Evolutionary conservation across 2,329 filamentous ascomycete genomes (phyloP).

Genomic region (Spiromastix sp.): DNA sequence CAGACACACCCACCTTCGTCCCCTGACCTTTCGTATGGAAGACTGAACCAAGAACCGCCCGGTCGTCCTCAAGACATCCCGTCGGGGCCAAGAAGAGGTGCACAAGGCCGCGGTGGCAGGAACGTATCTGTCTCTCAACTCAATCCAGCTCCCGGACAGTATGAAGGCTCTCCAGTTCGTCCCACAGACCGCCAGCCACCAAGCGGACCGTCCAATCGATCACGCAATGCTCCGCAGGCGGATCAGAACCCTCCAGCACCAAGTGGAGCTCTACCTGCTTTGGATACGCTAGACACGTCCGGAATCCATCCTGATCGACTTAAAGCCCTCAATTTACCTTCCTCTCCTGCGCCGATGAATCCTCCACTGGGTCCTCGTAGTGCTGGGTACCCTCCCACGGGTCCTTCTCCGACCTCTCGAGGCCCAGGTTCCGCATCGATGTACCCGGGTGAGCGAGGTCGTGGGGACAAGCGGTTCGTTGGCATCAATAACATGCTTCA

Average conservation of each 20-base stretch:
- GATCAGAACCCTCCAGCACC: slow-evolving; percentile 19
- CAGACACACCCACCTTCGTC: slow-evolving; percentile 28
- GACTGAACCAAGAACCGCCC: slow-evolving; percentile 36
- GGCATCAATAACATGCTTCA: slow-evolving; percentile 39
- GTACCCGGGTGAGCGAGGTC: slow-evolving; percentile 27
- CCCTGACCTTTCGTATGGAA: slow-evolving; percentile 36
- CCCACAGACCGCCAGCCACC: slow-evolving; percentile 32
- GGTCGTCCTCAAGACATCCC: slow-evolving; percentile 36
- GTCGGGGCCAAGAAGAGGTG: slow-evolving; percentile 41
- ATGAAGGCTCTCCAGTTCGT: slow-evolving; percentile 15
- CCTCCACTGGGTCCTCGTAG: slow-evolving; percentile 33
- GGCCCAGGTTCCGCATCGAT: slow-evolving; percentile 28
- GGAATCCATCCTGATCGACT: slow-evolving; percentile 47
- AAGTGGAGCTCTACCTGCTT: slow-evolving; percentile 22
- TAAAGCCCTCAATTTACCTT: slow-evolving; percentile 29
- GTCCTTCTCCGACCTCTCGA: slow-evolving; percentile 25
- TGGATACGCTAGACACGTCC: slow-evolving; percentile 26
- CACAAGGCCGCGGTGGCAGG: slow-evolving; percentile 20
- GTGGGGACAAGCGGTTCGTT: slow-evolving; percentile 37
- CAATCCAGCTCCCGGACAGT: slow-evolving; percentile 12
- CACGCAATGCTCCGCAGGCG: slow-evolving; percentile 25
- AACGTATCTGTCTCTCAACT: slow-evolving; percentile 24
- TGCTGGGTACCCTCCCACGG: slow-evolving; percentile 23
- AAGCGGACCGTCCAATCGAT: slow-evolving; percentile 31
- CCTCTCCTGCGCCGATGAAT: slow-evolving; percentile 17